phyloP scores from a whole-genome alignment of 2,329 filamentous ascomycete genomes.

The Xylariaceae sp. region DNA sequence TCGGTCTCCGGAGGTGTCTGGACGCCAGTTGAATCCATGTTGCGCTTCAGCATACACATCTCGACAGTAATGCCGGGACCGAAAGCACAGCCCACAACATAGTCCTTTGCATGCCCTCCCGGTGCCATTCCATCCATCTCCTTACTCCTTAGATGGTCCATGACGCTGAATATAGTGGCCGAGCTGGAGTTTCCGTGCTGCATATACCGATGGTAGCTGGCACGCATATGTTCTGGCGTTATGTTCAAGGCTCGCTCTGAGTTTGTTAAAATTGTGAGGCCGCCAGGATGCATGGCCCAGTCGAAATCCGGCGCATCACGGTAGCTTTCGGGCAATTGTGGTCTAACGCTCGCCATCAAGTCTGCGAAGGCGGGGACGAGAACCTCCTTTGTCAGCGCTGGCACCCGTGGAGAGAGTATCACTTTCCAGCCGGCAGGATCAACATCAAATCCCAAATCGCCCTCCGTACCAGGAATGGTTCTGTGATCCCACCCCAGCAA shows the following conservation, averaged over 20 bases:
- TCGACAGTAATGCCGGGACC: conserved; percentile 68
- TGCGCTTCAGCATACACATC: conserved; percentile 63
- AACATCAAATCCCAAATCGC: conserved; percentile 64
- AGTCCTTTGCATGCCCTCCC: conserved; percentile 48
- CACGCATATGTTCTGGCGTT: conserved; percentile 62
- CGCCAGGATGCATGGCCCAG: conserved; percentile 72
- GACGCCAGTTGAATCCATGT: conserved; percentile 33
- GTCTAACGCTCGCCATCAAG: conserved; percentile 46
- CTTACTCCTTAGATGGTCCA: conserved; percentile 58
- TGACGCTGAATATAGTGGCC: conserved; percentile 66
- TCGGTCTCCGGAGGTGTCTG: conserved; percentile 55
- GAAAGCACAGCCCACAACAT: conserved; percentile 66
- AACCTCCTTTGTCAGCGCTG: conserved; percentile 50
- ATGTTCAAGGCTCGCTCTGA: conserved; percentile 59
- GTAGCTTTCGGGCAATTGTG: conserved; percentile 44
- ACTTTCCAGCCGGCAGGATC: conserved; percentile 67
- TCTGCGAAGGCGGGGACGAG: conserved; percentile 54
- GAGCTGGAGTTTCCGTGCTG: conserved; percentile 68
- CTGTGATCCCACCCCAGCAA: conserved; percentile 65
- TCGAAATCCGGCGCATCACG: conserved; percentile 58
- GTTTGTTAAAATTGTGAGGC: conserved; percentile 63
- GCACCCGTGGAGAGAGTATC: conserved; percentile 60
- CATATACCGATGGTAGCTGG: conserved; percentile 68
- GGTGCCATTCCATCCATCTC: conserved; percentile 59
- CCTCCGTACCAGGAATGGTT: conserved; percentile 59